A percentile compares a stretch with the other conserved stretches of the same genome.
Conservation (phyloP, 2,329 filamentous ascomycete species). For the Nothophoma quercina region DNA sequence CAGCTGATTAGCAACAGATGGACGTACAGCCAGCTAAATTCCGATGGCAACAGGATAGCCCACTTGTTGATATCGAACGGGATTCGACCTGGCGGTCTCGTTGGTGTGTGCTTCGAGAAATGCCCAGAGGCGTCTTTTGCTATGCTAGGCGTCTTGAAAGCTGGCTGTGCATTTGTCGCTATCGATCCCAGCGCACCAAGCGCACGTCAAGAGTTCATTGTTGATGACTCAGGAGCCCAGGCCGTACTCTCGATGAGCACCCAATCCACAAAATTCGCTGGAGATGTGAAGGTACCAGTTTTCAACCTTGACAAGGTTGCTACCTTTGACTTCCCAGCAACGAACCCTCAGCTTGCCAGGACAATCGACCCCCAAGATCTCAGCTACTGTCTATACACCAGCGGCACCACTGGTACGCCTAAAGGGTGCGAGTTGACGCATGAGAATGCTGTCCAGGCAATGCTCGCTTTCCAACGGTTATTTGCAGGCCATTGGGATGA, state of each 20-base stretch:
- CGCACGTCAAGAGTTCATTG: slow-evolving; percentile 78
- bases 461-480: slow-evolving; percentile 83
- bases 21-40: slow-evolving; percentile 77
- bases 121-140: slow-evolving; percentile 84
- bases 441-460: slow-evolving; percentile 86
- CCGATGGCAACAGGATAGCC: slow-evolving; percentile 75
- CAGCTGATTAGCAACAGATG: slow-evolving; percentile 63
- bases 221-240: slow-evolving; percentile 73
- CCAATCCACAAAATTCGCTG: slow-evolving; percentile 51
- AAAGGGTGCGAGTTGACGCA: slow-evolving; percentile 91
- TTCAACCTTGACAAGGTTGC: slow-evolving; percentile 56
- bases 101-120: slow-evolving; percentile 84
- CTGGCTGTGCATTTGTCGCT: slow-evolving; percentile 81
- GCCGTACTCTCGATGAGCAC: slow-evolving; percentile 67
- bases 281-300: slow-evolving; percentile 47
- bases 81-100: slow-evolving; percentile 64
- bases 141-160: slow-evolving; percentile 82
- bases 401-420: slow-evolving; percentile 83
- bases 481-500: slow-evolving; percentile 78
- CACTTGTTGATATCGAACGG: slow-evolving; percentile 64
- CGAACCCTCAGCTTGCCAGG: slow-evolving; percentile 38
- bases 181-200: slow-evolving; percentile 77
- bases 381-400: slow-evolving; percentile 88
- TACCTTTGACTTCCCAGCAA: slow-evolving; percentile 44
- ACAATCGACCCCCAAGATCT: slow-evolving; percentile 60